Percentiles rank a stretch among this genome's conserved stretches.
Evolutionary conservation across 192 early-diverging fungal species (phyloP).

Genomic region (Helicostylum pulchrum): DNA sequence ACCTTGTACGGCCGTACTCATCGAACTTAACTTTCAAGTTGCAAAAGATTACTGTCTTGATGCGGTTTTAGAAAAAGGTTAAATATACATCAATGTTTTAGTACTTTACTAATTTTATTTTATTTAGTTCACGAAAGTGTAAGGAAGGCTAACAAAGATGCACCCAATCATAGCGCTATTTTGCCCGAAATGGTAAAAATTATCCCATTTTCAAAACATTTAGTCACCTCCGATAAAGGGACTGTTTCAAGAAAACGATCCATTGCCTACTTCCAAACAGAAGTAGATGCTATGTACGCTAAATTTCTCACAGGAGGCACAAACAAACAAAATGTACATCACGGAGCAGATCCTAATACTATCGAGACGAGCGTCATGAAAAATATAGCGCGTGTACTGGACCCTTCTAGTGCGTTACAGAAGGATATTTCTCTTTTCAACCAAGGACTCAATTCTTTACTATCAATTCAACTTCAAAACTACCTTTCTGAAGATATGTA

Average conservation of each 20-base stretch:
- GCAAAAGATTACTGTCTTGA: background rate
- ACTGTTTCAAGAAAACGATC: conserved; percentile 37
- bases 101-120: background rate
- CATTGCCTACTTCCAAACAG: conserved; percentile 39
- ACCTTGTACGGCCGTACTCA: conserved; percentile 10
- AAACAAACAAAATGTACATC: conserved; percentile 3
- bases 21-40: background rate
- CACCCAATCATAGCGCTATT: conserved; percentile 22
- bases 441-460: conserved; percentile 25
- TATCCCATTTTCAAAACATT: conserved; percentile 10
- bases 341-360: background rate
- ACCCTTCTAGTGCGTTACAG: background rate
- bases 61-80: conserved; percentile 8
- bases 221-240: conserved; percentile 26
- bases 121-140: conserved; percentile 11
- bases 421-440: conserved; percentile 23
- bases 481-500: conserved; percentile 3
- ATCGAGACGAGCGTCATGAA: background rate
- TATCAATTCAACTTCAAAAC: conserved; percentile 21
- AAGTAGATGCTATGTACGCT: conserved; percentile 55
- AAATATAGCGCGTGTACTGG: conserved; percentile 12
- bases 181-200: conserved; percentile 27
- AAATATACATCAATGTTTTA: background rate
- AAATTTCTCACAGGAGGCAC: conserved; percentile 21
- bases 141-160: conserved; percentile 21